A percentile compares a stretch with the other conserved stretches of the same genome.
Conservation (phyloP, 1,284 basidiomycete genomes). For the Peniophora sp. region DNA sequence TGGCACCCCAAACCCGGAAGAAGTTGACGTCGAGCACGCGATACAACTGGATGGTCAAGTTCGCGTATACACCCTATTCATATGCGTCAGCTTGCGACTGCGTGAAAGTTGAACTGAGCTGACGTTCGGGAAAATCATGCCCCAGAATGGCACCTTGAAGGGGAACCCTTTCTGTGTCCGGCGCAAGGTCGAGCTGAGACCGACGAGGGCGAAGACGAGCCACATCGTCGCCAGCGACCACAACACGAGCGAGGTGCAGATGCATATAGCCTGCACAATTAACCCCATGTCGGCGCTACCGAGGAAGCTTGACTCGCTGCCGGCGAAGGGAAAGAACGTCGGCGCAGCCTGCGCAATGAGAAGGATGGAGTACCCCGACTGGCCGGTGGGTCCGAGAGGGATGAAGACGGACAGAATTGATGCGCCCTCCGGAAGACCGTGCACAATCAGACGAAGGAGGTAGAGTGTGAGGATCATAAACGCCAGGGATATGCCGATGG, state of each 20-base stretch:
- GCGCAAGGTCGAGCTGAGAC: conserved; percentile 22
- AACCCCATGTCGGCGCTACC: conserved; percentile 24
- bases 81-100: background rate
- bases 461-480: conserved; percentile 39
- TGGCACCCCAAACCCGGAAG: conserved; percentile 46
- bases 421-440: conserved; percentile 24
- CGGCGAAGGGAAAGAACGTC: conserved; percentile 27
- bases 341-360: conserved; percentile 38
- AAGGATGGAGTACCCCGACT: conserved; percentile 50
- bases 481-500: conserved; percentile 44
- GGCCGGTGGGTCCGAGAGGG: conserved; percentile 19
- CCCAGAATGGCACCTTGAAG: conserved; percentile 40
- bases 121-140: conserved; percentile 40
- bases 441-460: conserved; percentile 30
- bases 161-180: conserved; percentile 15
- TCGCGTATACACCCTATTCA: conserved; percentile 30
- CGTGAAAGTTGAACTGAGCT: conserved; percentile 30
- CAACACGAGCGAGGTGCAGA: conserved; percentile 32
- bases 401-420: conserved; percentile 7
- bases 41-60: conserved; percentile 49
- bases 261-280: conserved; percentile 29
- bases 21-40: conserved; percentile 42
- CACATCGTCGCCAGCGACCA: conserved; percentile 42
- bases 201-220: conserved; percentile 29
- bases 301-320: conserved; percentile 22